Evolutionary conservation across 139 green algal species (phyloP).

Genomic region (Ulvella scutata): DNA sequence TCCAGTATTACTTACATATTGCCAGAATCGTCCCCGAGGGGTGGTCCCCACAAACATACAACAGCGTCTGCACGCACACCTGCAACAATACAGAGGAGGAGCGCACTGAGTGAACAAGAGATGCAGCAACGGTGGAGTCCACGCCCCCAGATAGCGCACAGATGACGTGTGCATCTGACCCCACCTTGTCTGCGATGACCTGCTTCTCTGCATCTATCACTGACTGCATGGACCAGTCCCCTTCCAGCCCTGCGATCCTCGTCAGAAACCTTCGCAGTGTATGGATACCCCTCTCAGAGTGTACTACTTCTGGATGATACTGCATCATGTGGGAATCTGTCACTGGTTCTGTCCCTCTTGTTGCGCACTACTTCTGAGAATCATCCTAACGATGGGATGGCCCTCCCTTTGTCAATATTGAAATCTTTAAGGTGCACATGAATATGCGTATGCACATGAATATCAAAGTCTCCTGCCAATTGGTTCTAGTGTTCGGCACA

Average conservation of each 20-base stretch:
- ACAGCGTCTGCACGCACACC: neutral
- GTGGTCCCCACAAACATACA: neutral
- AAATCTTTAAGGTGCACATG: no score
- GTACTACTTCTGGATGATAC: slow-evolving; percentile 95
- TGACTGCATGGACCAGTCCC: slow-evolving; percentile 91
- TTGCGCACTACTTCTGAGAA: no score
- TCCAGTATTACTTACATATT: neutral
- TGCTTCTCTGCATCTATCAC: slow-evolving; percentile 87
- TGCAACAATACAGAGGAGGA: no score
- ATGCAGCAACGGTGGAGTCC: slow-evolving; percentile 90
- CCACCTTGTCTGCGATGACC: slow-evolving; percentile 43
- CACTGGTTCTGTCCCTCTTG: no score
- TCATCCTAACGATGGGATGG: no score
- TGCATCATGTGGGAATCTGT: no score
- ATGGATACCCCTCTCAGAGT: slow-evolving; percentile 70
- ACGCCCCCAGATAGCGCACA: slow-evolving; percentile 95
- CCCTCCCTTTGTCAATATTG: no score
- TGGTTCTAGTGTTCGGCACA: no score
- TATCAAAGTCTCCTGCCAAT: no score
- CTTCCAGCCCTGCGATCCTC: slow-evolving; percentile 43
- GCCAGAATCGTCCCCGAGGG: neutral
- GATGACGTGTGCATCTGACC: slow-evolving; percentile 81
- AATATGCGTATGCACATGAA: no score
- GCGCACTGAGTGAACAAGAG: slow-evolving; percentile 73
- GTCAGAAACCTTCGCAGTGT: slow-evolving; percentile 85